Percentiles rank a stretch among this genome's conserved stretches.
Evolutionary conservation across 495 filamentous ascomycete genomes (phyloP).

Genomic region (Annulohypoxylon stygium): DNA sequence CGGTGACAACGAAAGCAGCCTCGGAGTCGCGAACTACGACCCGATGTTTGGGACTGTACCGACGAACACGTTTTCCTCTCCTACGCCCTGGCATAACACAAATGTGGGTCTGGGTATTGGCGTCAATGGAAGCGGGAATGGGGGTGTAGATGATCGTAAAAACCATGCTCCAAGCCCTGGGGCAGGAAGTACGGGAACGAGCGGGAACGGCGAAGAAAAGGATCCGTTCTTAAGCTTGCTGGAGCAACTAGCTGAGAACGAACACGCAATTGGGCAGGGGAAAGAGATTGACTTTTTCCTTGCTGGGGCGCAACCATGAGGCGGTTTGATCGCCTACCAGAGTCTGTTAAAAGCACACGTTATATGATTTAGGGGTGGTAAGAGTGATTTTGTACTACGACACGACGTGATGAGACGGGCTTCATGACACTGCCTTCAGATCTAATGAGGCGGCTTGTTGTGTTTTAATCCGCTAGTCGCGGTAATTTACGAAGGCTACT

Average conservation of each 20-base stretch:
- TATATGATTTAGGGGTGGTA: background rate
- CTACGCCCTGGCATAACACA: slow-evolving; percentile 59
- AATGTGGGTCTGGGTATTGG: slow-evolving; percentile 38
- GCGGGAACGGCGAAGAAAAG: slow-evolving; percentile 66
- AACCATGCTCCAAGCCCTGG: slow-evolving; percentile 54
- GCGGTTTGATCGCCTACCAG: background rate
- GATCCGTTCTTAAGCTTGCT: slow-evolving; percentile 84
- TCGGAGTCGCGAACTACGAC: slow-evolving; percentile 58
- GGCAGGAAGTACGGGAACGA: slow-evolving; percentile 53
- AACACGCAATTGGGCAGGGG: slow-evolving; percentile 66
- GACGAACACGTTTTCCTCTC: slow-evolving; percentile 61
- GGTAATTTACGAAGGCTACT: background rate
- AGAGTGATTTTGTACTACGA: background rate
- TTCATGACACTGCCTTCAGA: background rate
- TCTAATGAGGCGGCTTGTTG: background rate
- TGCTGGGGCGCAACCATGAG: slow-evolving; percentile 52
- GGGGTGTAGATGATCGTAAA: slow-evolving; percentile 27
- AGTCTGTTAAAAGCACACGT: background rate
- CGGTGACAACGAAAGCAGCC: slow-evolving; percentile 43
- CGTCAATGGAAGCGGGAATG: slow-evolving; percentile 46
- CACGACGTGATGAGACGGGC: background rate
- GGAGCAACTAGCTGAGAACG: slow-evolving; percentile 85
- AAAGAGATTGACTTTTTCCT: slow-evolving; percentile 82
- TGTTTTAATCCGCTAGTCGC: background rate
- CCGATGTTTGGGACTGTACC: slow-evolving; percentile 68